A percentile compares a stretch with the other conserved stretches of the same genome.
These are phyloP conservation scores for Trichophyton benhamiae DNA, from an alignment of 2,329 filamentous ascomycete genomes.

Conservation along the genomic window DNA sequence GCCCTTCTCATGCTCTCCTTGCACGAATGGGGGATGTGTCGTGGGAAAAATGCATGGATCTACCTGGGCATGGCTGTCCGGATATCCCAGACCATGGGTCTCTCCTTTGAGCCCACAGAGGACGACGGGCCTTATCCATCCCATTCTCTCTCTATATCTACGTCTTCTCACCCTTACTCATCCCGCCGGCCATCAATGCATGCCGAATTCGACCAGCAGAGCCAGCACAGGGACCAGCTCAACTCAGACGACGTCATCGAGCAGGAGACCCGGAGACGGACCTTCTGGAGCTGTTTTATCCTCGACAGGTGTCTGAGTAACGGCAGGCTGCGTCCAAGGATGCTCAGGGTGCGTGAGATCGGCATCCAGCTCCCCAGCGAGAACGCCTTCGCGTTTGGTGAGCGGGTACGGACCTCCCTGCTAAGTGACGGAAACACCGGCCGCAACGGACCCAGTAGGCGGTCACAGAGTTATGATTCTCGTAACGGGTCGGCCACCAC, in stretches of 20 bases:
- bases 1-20: conserved; percentile 44
- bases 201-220: conserved; percentile 20
- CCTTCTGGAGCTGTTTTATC: conserved; percentile 48
- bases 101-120: conserved; percentile 36
- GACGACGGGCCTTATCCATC: conserved; percentile 18
- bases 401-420: conserved; percentile 41
- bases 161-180: conserved; percentile 18
- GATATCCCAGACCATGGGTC: conserved; percentile 35
- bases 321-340: conserved; percentile 43
- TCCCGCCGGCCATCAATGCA: conserved; percentile 3
- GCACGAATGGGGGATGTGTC: conserved; percentile 46
- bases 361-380: conserved; percentile 46
- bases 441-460: conserved; percentile 15
- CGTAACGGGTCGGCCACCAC: conserved; percentile 17
- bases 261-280: conserved; percentile 43
- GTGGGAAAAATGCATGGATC: conserved; percentile 41
- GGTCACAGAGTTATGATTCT: conserved; percentile 30
- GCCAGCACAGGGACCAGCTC: conserved; percentile 26
- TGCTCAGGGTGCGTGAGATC: conserved; percentile 40
- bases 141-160: conserved; percentile 12
- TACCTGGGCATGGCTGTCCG: conserved; percentile 38
- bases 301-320: conserved; percentile 45
- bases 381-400: conserved; percentile 43
- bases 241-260: conserved; percentile 39
- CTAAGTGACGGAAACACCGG: conserved; percentile 31